These are phyloP conservation scores for Pleurotus sapidus DNA, from an alignment of 768 basidiomycete species.

Conservation along the genomic window DNA sequence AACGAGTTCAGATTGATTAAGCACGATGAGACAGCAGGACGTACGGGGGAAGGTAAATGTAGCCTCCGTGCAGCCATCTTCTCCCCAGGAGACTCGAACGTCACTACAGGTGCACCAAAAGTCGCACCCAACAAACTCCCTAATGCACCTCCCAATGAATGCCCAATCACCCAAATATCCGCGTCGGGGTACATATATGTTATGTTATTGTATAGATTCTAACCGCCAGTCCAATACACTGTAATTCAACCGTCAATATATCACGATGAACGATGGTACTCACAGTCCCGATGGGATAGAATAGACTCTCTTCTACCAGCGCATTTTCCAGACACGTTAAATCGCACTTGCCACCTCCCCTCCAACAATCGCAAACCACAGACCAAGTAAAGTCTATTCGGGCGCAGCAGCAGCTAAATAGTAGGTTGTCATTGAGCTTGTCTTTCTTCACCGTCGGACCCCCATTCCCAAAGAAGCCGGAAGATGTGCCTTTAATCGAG, in stretches of 20 bases:
- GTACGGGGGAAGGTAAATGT: constrained; percentile 73
- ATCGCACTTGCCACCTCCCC: constrained; percentile 78
- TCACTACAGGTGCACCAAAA: constrained; percentile 84
- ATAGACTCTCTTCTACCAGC: constrained; percentile 75
- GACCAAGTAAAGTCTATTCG: constrained; percentile 91
- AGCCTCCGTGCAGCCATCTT: constrained; percentile 73
- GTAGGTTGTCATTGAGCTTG: constrained; percentile 88
- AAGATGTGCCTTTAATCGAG: constrained; percentile 93
- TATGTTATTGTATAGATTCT: constrained; percentile 95
- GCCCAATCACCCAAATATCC: constrained; percentile 85
- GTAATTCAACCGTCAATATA: not conserved
- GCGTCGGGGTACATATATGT: constrained; percentile 90
- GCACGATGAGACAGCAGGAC: no score
- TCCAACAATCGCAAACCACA: constrained; percentile 88
- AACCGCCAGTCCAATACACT: not conserved
- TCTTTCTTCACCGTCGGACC: constrained; percentile 90
- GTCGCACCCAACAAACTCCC: constrained; percentile 83
- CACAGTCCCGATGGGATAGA: constrained; percentile 89
- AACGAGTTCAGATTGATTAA: no score
- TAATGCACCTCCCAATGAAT: constrained; percentile 70
- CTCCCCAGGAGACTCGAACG: constrained; percentile 91
- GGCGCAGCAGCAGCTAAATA: constrained; percentile 96
- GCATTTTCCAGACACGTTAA: constrained; percentile 74
- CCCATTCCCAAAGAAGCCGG: constrained; percentile 65
- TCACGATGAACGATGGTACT: constrained; percentile 22